These are phyloP conservation scores for Xylaria sp. DNA, from an alignment of 495 filamentous ascomycete genomes.

Conservation along the genomic window DNA sequence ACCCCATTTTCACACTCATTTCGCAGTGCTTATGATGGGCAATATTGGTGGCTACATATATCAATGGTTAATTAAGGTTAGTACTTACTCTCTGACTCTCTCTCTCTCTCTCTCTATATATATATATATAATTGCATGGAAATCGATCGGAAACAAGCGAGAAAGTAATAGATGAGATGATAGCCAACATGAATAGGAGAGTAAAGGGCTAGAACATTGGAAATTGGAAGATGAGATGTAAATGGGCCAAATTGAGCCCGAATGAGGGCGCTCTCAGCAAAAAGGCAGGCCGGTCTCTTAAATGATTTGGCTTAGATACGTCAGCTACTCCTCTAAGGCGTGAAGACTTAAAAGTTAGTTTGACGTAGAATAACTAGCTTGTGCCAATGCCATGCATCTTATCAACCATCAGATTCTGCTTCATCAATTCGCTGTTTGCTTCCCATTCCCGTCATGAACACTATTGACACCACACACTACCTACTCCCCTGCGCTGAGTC, in stretches of 20 bases:
- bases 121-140: not conserved
- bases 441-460: not conserved
- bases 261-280: not conserved
- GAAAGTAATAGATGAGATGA: not conserved
- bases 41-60: not conserved
- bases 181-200: not conserved
- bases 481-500: conserved; percentile 10
- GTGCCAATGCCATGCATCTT: not conserved
- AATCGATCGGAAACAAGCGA: not conserved
- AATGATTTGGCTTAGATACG: not conserved
- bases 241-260: not conserved
- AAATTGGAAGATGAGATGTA: not conserved
- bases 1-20: not conserved
- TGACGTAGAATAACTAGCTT: not conserved
- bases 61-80: not conserved
- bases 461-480: not conserved
- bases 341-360: not conserved
- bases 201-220: not conserved
- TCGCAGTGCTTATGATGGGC: not conserved
- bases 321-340: not conserved
- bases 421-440: not conserved
- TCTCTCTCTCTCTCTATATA: too few relatives aligned
- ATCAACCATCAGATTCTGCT: not conserved
- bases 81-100: too few relatives aligned
- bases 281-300: too few relatives aligned